Base-by-base conservation (phyloP, 208 protist species). In the Leishmania amazonensis region DNA sequence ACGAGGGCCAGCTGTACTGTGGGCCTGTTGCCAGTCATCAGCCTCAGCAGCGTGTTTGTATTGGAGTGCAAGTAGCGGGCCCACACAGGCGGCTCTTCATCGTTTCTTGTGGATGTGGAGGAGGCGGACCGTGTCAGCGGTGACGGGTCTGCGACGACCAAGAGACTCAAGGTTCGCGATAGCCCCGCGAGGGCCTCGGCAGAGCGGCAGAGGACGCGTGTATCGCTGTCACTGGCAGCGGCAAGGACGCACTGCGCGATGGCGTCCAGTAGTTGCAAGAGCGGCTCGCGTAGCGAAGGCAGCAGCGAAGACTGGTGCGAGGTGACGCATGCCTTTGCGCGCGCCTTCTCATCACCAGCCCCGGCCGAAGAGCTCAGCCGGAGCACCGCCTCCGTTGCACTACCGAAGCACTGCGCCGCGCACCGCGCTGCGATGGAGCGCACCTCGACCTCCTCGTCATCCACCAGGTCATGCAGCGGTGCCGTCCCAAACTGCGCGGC, bases 361-460 rank as follows among this genome's bases (percentile, higher is more conserved):
- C 13, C 57, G 83, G 51, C 78, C 68, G 74, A 92, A 45, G 47
- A 49, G 64, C 76, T 72, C 64, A 80, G 11, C 45, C 83, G 85
- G 38, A 92, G 79, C 45, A 82, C 87, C 7, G 84, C 84, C 35
- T 91, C 86, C 24, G 65, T 83, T 49, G 90, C 62, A 13, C 75
- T 79, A 57, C 72, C 68, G 75, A 92, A 92, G 47, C 84, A 76
- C 53, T 58, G 72, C 24, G 86, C 88, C 4, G 83, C 89, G 67
- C 89, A 90, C 21, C 80, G 40, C 28, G 85, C 81, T 19, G 86
- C 84, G 17, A 89, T 72, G 64, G 82, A 85, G n/a, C 91, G 91
- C 60, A 96, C 89, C 75, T 96, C 93, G 17, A 87, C 82, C 57
- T 96, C 93, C 24, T 92, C 89, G 76, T 95, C 89, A 28, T 87